Base-by-base conservation (phyloP, 352 stramenopile species). In the Globisporangium takayamanum region DNA sequence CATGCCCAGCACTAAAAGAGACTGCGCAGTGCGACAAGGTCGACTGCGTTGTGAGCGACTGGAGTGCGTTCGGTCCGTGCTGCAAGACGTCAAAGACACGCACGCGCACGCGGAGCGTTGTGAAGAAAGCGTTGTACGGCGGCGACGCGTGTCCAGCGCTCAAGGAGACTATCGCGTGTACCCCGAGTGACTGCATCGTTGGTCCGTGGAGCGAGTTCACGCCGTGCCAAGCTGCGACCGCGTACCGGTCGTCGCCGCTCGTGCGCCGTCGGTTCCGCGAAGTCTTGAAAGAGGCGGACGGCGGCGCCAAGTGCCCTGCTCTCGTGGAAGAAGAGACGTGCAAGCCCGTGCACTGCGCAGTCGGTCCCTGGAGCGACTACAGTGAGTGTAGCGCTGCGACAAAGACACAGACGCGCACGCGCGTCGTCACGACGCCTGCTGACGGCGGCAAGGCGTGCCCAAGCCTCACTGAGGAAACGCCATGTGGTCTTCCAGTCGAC, bases 181-280 rank as follows among this genome's bases (percentile, higher is more conserved):
- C 59, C 6, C 63, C 62, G 1, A 44, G 61, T 0, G 77, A 88
- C 55, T 91, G 78, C 41, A 50, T 78, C n/a, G 57, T 80, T 3
- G 66, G 74, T 8, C 60, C 68, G 1, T 90, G 78, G 76, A 81
- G 66, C n/a, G 68, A 70, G 2, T 91, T 72, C 62, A 73, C 68
- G 8, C 50, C 62, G 5, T 91, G 80, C 45, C 68, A 74, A 18
- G 11, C 12, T 7, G 37, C 33, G 25, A 50, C 60, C 12, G 48
- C 20, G 22, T 49, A 42, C 28, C 51, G 47, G 30, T 39, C 33
- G 10, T 28, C 50, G 8, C 61, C 65, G 26, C 55, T 64, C 47
- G 68, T 64, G 12, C 64, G 63, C 18, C 69, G 69, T 16, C 69
- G 74, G 5, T 80, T 72, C 47, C 73, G 78, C 0, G 63, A 66